Conservation (phyloP, 2,329 filamentous ascomycete species). For the Xylariaceae sp. region DNA sequence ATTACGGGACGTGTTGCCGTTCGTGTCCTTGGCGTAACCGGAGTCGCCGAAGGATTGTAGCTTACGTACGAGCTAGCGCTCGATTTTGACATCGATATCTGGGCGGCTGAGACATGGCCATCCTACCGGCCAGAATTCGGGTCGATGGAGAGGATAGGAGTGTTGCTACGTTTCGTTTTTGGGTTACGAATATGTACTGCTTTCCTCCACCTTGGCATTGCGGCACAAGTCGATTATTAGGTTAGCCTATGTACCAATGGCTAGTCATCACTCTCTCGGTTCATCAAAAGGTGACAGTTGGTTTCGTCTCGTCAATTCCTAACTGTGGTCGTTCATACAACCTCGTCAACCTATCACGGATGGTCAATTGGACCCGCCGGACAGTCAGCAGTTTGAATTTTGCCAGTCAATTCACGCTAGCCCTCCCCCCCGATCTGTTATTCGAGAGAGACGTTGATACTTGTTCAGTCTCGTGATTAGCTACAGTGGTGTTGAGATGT, state of each 20-base stretch:
- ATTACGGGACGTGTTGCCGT: conserved; percentile 29
- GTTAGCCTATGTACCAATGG: too few species aligned
- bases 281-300: too few species aligned
- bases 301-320: too few species aligned
- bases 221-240: too few species aligned
- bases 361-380: not conserved
- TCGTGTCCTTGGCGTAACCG: conserved; percentile 33
- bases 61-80: not conserved
- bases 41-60: conserved; percentile 19
- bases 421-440: not conserved
- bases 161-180: too few species aligned
- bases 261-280: too few species aligned
- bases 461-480: not conserved
- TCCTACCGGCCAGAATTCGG: too few species aligned
- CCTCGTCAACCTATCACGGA: not conserved
- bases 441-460: not conserved
- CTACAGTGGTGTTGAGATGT: not conserved
- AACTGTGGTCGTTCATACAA: not conserved
- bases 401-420: not conserved
- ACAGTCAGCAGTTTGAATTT: not conserved
- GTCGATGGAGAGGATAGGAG: too few species aligned
- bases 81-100: not conserved
- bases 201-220: too few species aligned
- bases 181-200: too few species aligned
- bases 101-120: too few species aligned